These are phyloP conservation scores for Phyllosticta ampelicida DNA, from an alignment of 2,329 filamentous ascomycete genomes.

Conservation along the genomic window DNA sequence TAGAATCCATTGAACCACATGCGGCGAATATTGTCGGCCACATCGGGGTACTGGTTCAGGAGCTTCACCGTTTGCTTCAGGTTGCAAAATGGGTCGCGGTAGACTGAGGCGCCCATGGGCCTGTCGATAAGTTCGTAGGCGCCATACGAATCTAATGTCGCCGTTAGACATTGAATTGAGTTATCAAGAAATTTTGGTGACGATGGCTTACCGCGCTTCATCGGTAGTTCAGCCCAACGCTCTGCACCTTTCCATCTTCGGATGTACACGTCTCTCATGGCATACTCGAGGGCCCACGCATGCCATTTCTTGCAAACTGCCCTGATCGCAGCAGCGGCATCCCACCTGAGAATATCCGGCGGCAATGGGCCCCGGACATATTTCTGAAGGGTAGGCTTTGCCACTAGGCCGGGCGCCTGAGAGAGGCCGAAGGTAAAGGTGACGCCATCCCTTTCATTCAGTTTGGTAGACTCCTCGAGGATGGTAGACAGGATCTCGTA, in stretches of 20 bases:
- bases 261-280: slow-evolving; percentile 41
- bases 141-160: slow-evolving; percentile 26
- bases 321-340: slow-evolving; percentile 38
- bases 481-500: slow-evolving; percentile 43
- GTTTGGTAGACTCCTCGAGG: slow-evolving; percentile 37
- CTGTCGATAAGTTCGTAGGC: slow-evolving; percentile 40
- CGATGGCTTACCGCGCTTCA: slow-evolving; percentile 21
- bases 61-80: slow-evolving; percentile 38
- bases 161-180: slow-evolving; percentile 3
- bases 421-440: slow-evolving; percentile 44
- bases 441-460: slow-evolving; percentile 37
- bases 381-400: slow-evolving; percentile 35
- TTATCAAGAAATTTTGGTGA: neutral
- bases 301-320: slow-evolving; percentile 42
- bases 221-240: slow-evolving; percentile 40
- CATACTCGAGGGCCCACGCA: slow-evolving; percentile 42
- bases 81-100: slow-evolving; percentile 39
- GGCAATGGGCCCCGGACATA: slow-evolving; percentile 43
- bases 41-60: slow-evolving; percentile 33
- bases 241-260: slow-evolving; percentile 42
- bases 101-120: slow-evolving; percentile 36
- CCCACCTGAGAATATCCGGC: slow-evolving; percentile 42
- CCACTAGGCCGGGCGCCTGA: slow-evolving; percentile 37
- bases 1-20: slow-evolving; percentile 48
- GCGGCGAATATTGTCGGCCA: slow-evolving; percentile 40